Conservation (phyloP, 495 filamentous ascomycete species). For the Penicillium macrosclerotiorum region DNA sequence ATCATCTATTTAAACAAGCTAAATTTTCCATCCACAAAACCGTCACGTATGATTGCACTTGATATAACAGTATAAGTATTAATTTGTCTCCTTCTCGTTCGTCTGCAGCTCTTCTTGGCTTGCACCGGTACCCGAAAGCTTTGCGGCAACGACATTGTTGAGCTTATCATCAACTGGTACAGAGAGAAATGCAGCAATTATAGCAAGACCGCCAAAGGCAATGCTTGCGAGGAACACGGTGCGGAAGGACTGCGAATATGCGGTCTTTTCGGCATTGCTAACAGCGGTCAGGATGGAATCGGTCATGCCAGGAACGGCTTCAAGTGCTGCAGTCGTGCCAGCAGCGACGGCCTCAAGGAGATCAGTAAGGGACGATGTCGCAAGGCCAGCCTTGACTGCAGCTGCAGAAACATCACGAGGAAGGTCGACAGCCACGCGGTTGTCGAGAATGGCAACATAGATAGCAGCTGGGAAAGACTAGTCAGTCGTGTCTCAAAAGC, state of each 20-base stretch:
- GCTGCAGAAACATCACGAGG: slow-evolving; percentile 40
- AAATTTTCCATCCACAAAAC: too few relatives aligned
- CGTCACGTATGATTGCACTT: too few relatives aligned
- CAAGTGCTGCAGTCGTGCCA: slow-evolving; percentile 20
- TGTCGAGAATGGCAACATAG: slow-evolving; percentile 47
- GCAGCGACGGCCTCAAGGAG: slow-evolving; percentile 36
- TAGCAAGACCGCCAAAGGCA: slow-evolving; percentile 43
- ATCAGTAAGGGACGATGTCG: slow-evolving; percentile 33
- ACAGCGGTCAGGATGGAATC: slow-evolving; percentile 25
- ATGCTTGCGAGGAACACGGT: slow-evolving; percentile 49
- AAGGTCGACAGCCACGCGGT: slow-evolving; percentile 35
- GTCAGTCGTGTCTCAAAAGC: neutral
- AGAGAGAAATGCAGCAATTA: slow-evolving; percentile 39
- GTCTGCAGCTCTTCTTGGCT: neutral
- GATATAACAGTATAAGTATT: neutral
- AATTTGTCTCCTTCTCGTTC: neutral
- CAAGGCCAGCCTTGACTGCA: slow-evolving; percentile 42
- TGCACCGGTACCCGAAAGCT: slow-evolving; percentile 2
- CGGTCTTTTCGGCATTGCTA: slow-evolving; percentile 29
- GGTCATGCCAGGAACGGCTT: slow-evolving; percentile 42
- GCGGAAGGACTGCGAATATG: slow-evolving; percentile 42
- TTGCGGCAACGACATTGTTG: slow-evolving; percentile 20
- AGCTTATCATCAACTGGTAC: slow-evolving; percentile 25
- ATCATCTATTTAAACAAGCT: too few relatives aligned
- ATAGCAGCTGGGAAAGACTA: slow-evolving; percentile 28